phyloP scores from a whole-genome alignment of 2,329 filamentous ascomycete species.

The Davidsoniella neocaledoniae region DNA sequence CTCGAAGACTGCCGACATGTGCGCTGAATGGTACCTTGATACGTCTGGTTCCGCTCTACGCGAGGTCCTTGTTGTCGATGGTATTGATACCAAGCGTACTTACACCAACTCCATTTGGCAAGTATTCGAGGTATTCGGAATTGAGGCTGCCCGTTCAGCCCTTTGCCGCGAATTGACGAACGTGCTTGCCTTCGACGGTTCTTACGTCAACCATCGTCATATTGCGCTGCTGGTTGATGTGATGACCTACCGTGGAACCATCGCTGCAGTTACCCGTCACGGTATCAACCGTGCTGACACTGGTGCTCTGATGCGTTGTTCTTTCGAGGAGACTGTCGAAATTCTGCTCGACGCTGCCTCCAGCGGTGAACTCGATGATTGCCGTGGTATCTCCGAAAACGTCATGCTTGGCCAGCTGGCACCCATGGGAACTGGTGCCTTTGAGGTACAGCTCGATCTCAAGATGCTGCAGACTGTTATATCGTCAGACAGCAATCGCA shows the following conservation, averaged over 20 bases:
- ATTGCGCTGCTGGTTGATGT: conserved; percentile 89
- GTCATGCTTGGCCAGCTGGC: conserved; percentile 96
- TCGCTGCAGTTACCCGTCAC: conserved; percentile 93
- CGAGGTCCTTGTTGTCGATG: conserved; percentile 69
- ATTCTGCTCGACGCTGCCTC: conserved; percentile 92
- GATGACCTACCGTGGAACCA: conserved; percentile 87
- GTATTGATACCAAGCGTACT: conserved; percentile 71
- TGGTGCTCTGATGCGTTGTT: conserved; percentile 96
- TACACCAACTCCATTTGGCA: conserved; percentile 95
- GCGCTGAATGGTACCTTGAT: conserved; percentile 90
- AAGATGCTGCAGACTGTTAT: conserved; percentile 93
- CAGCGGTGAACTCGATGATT: conserved; percentile 90
- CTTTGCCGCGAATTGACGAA: conserved; percentile 77
- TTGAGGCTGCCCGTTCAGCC: conserved; percentile 79
- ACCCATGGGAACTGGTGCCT: conserved; percentile 90
- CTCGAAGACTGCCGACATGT: conserved; percentile 55
- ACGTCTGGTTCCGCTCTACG: conserved; percentile 80
- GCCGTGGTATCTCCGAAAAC: conserved; percentile 95
- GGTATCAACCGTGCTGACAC: conserved; percentile 98
- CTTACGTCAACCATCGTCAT: conserved; percentile 97
- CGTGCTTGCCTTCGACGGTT: conserved; percentile 95
- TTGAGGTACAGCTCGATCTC: conserved; percentile 84
- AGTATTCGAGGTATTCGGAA: conserved; percentile 85
- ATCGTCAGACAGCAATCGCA: conserved; percentile 66
- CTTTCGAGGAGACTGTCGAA: conserved; percentile 97